Conservation (phyloP, 2,329 filamentous ascomycete species). For the Aplosporella prunicola region DNA sequence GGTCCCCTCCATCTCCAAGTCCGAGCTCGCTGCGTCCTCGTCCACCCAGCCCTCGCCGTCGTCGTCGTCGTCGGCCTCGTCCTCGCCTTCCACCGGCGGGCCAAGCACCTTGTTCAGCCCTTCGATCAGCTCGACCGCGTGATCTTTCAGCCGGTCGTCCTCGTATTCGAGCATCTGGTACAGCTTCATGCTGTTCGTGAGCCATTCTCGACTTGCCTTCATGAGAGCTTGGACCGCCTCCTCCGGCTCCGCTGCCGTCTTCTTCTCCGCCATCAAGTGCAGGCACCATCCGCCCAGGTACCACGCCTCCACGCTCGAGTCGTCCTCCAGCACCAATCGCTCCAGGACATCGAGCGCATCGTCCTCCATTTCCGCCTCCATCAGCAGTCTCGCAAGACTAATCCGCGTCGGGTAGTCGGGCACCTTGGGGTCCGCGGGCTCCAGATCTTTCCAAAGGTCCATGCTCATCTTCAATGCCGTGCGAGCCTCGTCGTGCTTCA, state of each 20-base stretch:
- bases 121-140: constrained; percentile 61
- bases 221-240: constrained; percentile 52
- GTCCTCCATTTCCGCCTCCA: constrained; percentile 80
- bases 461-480: constrained; percentile 71
- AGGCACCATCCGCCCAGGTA: constrained; percentile 94
- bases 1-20: constrained; percentile 30
- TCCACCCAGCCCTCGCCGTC: constrained; percentile 31
- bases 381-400: constrained; percentile 71
- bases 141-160: constrained; percentile 66
- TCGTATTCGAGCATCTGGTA: constrained; percentile 75
- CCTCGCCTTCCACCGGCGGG: constrained; percentile 32
- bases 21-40: constrained; percentile 24
- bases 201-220: constrained; percentile 70
- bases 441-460: constrained; percentile 71
- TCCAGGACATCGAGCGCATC: constrained; percentile 81
- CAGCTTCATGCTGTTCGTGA: constrained; percentile 71
- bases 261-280: constrained; percentile 66
- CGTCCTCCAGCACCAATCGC: constrained; percentile 75
- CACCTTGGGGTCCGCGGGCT: constrained; percentile 59
- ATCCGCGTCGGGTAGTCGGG: constrained; percentile 83
- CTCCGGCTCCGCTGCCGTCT: constrained; percentile 35
- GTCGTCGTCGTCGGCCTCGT: constrained; percentile 31
- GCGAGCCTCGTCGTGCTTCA: constrained; percentile 66
- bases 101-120: constrained; percentile 36
- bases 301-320: constrained; percentile 91